These are phyloP conservation scores for Botrytis elliptica DNA, from an alignment of 2,329 filamentous ascomycete species.

Conservation along the genomic window DNA sequence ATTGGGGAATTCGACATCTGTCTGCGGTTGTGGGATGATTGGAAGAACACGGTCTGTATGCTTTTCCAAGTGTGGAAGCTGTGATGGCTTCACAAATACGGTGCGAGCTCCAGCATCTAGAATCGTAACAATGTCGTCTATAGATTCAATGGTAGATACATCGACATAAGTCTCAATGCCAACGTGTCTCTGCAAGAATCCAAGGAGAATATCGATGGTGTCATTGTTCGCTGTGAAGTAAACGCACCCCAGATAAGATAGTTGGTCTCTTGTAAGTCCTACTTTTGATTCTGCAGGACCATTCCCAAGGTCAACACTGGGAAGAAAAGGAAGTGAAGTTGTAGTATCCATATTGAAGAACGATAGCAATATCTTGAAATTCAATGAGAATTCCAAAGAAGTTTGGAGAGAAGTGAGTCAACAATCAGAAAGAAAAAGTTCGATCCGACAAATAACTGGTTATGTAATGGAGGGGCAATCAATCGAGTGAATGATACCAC, in stretches of 20 bases:
- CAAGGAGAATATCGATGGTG: slow-evolving; percentile 35
- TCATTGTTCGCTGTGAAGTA: slow-evolving; percentile 52
- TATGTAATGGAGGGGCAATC: slow-evolving; percentile 30
- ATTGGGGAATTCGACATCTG: slow-evolving; percentile 32
- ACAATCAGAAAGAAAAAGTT: slow-evolving; percentile 14
- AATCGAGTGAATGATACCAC: slow-evolving; percentile 2
- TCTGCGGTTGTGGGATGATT: slow-evolving; percentile 35
- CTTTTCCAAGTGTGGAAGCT: slow-evolving; percentile 58
- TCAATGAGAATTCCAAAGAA: slow-evolving; percentile 14
- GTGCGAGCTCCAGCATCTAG: slow-evolving; percentile 83
- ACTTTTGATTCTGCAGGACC: slow-evolving; percentile 50
- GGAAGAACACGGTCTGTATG: slow-evolving; percentile 58
- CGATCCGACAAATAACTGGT: slow-evolving; percentile 22
- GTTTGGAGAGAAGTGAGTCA: slow-evolving; percentile 18
- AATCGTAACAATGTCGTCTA: slow-evolving; percentile 73
- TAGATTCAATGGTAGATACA: slow-evolving; percentile 64
- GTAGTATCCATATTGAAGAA: slow-evolving; percentile 58
- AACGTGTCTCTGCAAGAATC: slow-evolving; percentile 50
- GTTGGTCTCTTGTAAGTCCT: slow-evolving; percentile 56
- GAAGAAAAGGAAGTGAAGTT: slow-evolving; percentile 61
- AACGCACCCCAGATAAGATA: slow-evolving; percentile 58
- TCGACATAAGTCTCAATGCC: slow-evolving; percentile 71
- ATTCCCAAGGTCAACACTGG: slow-evolving; percentile 54
- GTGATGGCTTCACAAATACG: slow-evolving; percentile 74
- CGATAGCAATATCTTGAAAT: not conserved